A percentile compares a stretch with the other conserved stretches of the same genome.
phyloP scores from a whole-genome alignment of 306 rosid species.

The Benincasa hispida region DNA sequence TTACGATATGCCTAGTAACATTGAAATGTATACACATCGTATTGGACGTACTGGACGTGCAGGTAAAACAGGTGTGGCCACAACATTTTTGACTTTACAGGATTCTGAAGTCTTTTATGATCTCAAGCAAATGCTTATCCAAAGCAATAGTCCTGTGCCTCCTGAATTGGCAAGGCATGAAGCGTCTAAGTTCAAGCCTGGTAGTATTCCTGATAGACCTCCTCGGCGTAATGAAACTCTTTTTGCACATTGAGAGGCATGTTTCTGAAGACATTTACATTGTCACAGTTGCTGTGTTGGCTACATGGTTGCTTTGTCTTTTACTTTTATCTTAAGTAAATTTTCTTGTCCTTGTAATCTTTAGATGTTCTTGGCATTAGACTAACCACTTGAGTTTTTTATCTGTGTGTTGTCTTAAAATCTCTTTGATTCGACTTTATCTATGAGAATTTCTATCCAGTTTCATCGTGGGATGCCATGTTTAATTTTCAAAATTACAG shows the following conservation, averaged over 20 bases:
- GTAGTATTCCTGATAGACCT: slow-evolving; percentile 77
- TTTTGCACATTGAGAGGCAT: slow-evolving; percentile 44
- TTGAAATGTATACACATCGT: slow-evolving; percentile 85
- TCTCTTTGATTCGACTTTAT: neutral
- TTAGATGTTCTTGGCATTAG: neutral
- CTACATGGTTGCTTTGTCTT: neutral
- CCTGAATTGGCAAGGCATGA: slow-evolving; percentile 87
- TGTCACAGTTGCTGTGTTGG: neutral
- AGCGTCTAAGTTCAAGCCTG: slow-evolving; percentile 91
- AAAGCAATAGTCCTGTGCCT: slow-evolving; percentile 77
- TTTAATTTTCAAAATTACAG: neutral
- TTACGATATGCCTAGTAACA: slow-evolving; percentile 80
- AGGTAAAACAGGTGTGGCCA: slow-evolving; percentile 78
- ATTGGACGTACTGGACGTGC: slow-evolving; percentile 92
- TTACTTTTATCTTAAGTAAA: neutral
- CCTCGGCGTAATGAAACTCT: slow-evolving; percentile 73
- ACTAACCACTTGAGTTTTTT: neutral
- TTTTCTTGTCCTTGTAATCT: neutral
- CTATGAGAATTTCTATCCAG: neutral
- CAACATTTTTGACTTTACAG: slow-evolving; percentile 67
- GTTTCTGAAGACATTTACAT: neutral
- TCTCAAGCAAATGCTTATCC: slow-evolving; percentile 84
- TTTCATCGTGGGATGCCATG: neutral
- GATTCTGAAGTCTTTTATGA: slow-evolving; percentile 80
- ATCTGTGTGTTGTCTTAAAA: no score